phyloP scores from a whole-genome alignment of 495 filamentous ascomycete genomes.

The Paragyromitra xinjiangensis region DNA sequence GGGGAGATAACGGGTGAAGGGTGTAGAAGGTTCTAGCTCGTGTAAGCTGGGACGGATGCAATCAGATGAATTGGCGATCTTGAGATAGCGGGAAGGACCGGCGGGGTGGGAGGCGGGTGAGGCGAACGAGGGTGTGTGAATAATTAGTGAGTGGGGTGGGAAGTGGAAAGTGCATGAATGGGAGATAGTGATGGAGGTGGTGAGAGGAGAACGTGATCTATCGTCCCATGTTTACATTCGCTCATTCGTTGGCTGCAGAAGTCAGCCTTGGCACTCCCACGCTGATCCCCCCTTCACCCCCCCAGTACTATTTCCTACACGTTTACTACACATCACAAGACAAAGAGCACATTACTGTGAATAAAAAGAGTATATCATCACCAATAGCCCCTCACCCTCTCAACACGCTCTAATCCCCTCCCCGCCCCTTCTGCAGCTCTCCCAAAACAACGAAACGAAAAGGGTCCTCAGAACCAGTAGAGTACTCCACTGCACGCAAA shows the following conservation, averaged over 20 bases:
- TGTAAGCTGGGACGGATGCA: background rate
- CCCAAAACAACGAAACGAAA: background rate
- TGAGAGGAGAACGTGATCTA: slow-evolving; percentile 19
- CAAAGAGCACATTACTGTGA: background rate
- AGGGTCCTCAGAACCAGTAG: background rate
- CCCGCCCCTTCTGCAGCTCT: background rate
- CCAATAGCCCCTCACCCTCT: slow-evolving; percentile 29
- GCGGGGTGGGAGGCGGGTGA: background rate
- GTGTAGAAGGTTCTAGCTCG: slow-evolving; percentile 8
- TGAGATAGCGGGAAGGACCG: background rate
- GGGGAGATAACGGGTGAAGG: background rate
- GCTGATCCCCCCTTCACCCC: background rate
- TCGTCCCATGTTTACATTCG: slow-evolving; percentile 10
- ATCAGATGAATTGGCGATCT: background rate
- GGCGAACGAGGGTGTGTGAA: background rate
- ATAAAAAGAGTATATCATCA: slow-evolving; percentile 22
- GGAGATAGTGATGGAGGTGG: background rate
- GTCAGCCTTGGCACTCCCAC: slow-evolving; percentile 9
- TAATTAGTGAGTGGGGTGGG: background rate
- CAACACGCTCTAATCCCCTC: background rate
- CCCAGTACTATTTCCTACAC: no score
- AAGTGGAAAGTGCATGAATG: background rate
- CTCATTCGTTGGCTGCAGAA: background rate
- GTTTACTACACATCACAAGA: background rate
- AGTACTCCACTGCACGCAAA: background rate